Percentiles rank a stretch among this genome's conserved stretches.
Evolutionary conservation across 2,329 filamentous ascomycete species (phyloP).

Genomic region (Colletotrichum sp.): DNA sequence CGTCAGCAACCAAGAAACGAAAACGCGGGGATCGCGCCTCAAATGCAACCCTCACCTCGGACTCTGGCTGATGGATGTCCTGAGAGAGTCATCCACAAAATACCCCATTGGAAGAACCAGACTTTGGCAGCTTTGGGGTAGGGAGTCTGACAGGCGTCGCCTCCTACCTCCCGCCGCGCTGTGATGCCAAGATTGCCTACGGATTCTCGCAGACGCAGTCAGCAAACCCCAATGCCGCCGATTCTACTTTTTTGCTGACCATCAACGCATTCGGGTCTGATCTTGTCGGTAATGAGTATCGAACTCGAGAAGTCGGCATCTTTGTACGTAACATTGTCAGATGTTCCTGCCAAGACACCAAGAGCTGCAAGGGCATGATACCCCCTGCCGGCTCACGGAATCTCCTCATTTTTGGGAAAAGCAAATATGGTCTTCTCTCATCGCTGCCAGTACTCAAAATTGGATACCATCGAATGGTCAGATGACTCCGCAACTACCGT

Average conservation of each 20-base stretch:
- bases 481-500: not conserved
- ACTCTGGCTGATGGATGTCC: not conserved
- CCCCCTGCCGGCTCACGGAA: not conserved
- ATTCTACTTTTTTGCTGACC: not conserved
- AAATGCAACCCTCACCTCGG: not conserved
- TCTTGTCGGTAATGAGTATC: not conserved
- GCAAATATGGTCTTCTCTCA: not conserved
- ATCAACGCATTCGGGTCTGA: not conserved
- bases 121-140: not conserved
- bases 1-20: not conserved
- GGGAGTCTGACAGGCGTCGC: not conserved
- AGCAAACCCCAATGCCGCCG: not conserved
- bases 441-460: not conserved
- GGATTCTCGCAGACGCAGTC: not conserved
- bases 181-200: not conserved
- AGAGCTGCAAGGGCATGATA: not conserved
- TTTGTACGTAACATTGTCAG: not conserved
- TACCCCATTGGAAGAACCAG: not conserved
- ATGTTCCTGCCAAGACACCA: constrained; percentile 1
- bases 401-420: not conserved
- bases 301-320: not conserved
- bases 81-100: not conserved
- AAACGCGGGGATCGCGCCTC: not conserved
- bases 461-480: not conserved
- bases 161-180: accelerated